Evolutionary conservation across 371 early-diverging fungal species (phyloP).

Genomic region (Actinomucor elegans): DNA sequence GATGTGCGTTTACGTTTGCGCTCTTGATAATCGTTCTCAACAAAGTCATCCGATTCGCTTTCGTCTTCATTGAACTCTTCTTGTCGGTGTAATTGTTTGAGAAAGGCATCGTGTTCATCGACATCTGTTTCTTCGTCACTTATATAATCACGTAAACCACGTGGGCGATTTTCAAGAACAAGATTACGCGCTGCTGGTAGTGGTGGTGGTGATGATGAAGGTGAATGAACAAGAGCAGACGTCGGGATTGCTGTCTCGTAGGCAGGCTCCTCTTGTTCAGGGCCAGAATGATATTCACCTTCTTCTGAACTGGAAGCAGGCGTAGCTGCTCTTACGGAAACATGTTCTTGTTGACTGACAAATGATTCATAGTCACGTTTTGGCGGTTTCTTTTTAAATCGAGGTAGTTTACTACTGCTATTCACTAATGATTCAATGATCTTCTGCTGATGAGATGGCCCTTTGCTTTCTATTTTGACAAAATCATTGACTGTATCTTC

Average conservation of each 20-base stretch:
- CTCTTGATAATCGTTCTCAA: constrained; percentile 19
- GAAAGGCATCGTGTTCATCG: constrained; percentile 41
- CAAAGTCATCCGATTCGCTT: constrained; percentile 21
- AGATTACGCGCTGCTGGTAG: not conserved
- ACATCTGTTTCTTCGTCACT: constrained; percentile 42
- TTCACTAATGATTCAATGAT: constrained; percentile 21
- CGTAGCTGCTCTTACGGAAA: not conserved
- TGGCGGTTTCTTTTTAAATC: constrained; percentile 38
- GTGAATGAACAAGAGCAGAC: not conserved
- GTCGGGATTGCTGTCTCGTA: not conserved
- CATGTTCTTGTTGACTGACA: not conserved
- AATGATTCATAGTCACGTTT: constrained; percentile 11
- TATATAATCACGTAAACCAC: constrained; percentile 54
- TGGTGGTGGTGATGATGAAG: not conserved
- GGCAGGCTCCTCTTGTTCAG: constrained; percentile 8
- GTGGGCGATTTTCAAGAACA: constrained; percentile 1
- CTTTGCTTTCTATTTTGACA: not conserved
- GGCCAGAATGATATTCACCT: constrained; percentile 31
- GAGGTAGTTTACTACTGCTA: constrained; percentile 27
- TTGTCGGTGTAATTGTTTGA: constrained; percentile 49
- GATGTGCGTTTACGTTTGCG: constrained; percentile 11
- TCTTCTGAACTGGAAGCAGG: constrained; percentile 23
- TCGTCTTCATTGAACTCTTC: constrained; percentile 27
- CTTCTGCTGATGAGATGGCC: constrained; percentile 3
- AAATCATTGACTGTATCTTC: not conserved